Conservation (phyloP, 139 green algal genomes). For the Tetradesmus obliquus region DNA sequence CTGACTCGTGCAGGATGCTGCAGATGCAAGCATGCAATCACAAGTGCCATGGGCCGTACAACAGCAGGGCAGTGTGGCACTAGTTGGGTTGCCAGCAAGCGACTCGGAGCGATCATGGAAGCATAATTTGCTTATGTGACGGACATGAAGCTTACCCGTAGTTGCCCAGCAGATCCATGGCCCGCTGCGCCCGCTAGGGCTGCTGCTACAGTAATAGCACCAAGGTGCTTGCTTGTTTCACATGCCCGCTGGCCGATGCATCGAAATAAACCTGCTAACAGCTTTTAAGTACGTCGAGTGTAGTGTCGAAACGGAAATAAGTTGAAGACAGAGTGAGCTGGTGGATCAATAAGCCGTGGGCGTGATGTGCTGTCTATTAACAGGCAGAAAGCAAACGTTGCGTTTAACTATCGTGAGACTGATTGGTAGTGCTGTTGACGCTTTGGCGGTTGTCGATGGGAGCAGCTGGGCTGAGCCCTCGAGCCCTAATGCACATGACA, state of each 20-base stretch:
- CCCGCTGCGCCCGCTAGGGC: conserved; percentile 15
- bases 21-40: neutral
- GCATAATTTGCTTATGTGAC: neutral
- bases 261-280: neutral
- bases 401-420: too few species aligned
- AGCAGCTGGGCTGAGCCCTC: too few species aligned
- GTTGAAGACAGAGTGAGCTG: neutral
- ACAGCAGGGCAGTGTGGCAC: neutral
- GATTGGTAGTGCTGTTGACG: too few species aligned
- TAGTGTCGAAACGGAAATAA: too few species aligned
- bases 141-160: conserved; percentile 28
- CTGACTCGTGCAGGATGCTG: neutral
- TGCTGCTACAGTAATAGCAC: conserved; percentile 9
- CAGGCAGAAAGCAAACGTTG: too few species aligned
- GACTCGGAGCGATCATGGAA: neutral
- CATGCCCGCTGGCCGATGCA: neutral
- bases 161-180: conserved; percentile 46
- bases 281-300: too few species aligned
- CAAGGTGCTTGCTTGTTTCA: neutral
- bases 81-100: neutral
- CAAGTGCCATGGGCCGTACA: neutral
- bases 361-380: too few species aligned
- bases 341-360: neutral
- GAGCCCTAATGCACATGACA: neutral
- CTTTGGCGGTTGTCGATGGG: neutral